Conservation (phyloP, 768 basidiomycete genomes). For the Postia placenta region DNA sequence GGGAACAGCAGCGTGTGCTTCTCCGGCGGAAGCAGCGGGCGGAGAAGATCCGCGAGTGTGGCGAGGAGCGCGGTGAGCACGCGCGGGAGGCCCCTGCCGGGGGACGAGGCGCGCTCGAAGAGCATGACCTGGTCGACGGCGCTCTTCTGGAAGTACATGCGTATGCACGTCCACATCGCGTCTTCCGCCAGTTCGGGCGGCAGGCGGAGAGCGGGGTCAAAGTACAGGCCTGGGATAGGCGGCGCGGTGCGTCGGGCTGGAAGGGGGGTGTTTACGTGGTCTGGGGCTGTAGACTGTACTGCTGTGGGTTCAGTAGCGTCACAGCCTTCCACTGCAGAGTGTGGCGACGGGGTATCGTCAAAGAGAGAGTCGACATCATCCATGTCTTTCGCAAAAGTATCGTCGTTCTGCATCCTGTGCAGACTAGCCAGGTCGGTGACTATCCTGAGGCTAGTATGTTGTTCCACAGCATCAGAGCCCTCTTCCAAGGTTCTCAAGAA, state of each 20-base stretch:
- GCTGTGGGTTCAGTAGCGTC: not conserved
- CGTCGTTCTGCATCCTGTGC: not conserved
- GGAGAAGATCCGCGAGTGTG: slow-evolving; percentile 41
- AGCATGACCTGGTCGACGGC: slow-evolving; percentile 81
- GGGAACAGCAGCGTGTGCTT: slow-evolving; percentile 62
- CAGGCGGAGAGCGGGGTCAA: slow-evolving; percentile 45
- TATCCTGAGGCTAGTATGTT: not conserved
- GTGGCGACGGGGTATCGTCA: not conserved
- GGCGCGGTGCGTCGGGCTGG: slow-evolving; percentile 36
- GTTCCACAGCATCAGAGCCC: not conserved
- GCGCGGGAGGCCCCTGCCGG: slow-evolving; percentile 43
- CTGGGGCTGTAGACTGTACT: not conserved
- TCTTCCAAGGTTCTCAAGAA: not conserved
- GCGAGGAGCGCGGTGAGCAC: slow-evolving; percentile 50
- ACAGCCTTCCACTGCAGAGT: not conserved
- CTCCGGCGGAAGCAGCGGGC: slow-evolving; percentile 40
- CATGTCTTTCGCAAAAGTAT: not conserved
- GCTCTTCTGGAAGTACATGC: slow-evolving; percentile 45
- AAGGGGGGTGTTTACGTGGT: not conserved
- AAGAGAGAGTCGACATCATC: slow-evolving; percentile 1
- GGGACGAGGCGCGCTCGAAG: slow-evolving; percentile 46
- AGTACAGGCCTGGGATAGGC: slow-evolving; percentile 61
- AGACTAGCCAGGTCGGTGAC: not conserved
- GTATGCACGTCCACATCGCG: slow-evolving; percentile 45
- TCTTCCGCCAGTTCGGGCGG: slow-evolving; percentile 45